phyloP scores from a whole-genome alignment of 495 filamentous ascomycete species.

The Penicillium bovifimosum region DNA sequence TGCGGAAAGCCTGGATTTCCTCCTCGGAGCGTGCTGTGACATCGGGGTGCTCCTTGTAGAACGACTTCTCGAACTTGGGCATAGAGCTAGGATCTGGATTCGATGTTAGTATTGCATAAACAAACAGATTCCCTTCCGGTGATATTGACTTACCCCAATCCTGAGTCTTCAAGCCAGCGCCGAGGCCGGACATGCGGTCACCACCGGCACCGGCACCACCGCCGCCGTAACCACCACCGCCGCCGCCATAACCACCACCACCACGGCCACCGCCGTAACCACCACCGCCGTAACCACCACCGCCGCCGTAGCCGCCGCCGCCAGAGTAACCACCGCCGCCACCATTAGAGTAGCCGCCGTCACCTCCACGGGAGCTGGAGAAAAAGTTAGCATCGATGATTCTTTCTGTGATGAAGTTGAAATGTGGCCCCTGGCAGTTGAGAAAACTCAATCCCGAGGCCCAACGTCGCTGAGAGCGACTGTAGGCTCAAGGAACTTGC shows the following conservation, averaged over 20 bases:
- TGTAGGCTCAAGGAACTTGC: neutral
- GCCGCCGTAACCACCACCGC: conserved; percentile 41
- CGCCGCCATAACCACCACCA: conserved; percentile 44
- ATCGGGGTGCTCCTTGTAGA: conserved; percentile 89
- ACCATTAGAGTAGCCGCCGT: conserved; percentile 37
- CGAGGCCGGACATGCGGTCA: conserved; percentile 91
- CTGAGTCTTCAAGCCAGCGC: conserved; percentile 77
- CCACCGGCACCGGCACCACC: conserved; percentile 60
- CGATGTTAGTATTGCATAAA: conserved; percentile 21
- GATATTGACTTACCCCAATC: conserved; percentile 63
- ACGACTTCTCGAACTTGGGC: conserved; percentile 97
- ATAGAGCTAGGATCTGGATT: conserved; percentile 63
- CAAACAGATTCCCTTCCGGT: neutral
- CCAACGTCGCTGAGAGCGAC: conserved; percentile 1
- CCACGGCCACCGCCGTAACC: conserved; percentile 42
- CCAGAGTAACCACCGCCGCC: conserved; percentile 34
- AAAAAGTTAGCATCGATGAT: conserved; percentile 16
- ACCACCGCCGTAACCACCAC: conserved; percentile 50
- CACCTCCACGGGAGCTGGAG: conserved; percentile 38
- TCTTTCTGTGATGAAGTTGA: neutral
- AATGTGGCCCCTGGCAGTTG: neutral
- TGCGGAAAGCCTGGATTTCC: conserved; percentile 84
- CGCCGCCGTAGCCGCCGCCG: conserved; percentile 48
- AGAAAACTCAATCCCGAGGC: neutral
- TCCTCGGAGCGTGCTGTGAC: conserved; percentile 67